phyloP scores from a whole-genome alignment of 768 basidiomycete genomes.

The Mycena chlorophos region DNA sequence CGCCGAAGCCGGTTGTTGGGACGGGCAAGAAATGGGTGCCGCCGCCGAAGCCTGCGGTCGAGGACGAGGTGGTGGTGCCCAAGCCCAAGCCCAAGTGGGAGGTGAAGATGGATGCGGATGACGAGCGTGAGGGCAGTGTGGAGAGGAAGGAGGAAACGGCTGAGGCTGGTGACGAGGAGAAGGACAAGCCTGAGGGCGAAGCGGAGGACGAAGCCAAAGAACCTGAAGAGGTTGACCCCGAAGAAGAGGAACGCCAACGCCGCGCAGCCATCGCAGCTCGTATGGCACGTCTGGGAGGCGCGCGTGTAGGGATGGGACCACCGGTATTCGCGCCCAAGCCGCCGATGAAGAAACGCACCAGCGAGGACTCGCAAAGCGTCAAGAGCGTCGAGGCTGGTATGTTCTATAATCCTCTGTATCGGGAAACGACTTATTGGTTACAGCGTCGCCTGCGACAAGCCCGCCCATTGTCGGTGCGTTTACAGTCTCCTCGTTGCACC shows the following conservation, averaged over 20 bases:
- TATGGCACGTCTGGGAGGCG: conserved; percentile 90
- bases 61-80: conserved; percentile 55
- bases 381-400: conserved; percentile 24
- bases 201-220: conserved; percentile 31
- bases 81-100: conserved; percentile 86
- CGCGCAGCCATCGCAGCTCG: conserved; percentile 87
- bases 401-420: too few species aligned
- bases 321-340: conserved; percentile 62
- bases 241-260: conserved; percentile 74
- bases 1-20: conserved; percentile 60
- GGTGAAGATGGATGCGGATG: conserved; percentile 60
- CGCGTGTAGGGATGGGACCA: conserved; percentile 77
- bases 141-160: conserved; percentile 32
- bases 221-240: conserved; percentile 44
- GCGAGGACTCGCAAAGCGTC: conserved; percentile 34
- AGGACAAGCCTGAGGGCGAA: conserved; percentile 77
- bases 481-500: too few species aligned
- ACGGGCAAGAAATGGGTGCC: conserved; percentile 84
- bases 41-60: conserved; percentile 45
- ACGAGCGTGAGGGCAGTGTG: conserved; percentile 42
- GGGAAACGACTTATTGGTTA: too few species aligned
- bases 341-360: conserved; percentile 21
- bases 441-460: too few species aligned
- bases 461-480: conserved; percentile 9
- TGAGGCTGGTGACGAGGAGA: conserved; percentile 65